Percentiles rank a stretch among this genome's conserved stretches.
phyloP scores from a whole-genome alignment of 352 stramenopile genomes.

The Phytophthora hybrid region DNA sequence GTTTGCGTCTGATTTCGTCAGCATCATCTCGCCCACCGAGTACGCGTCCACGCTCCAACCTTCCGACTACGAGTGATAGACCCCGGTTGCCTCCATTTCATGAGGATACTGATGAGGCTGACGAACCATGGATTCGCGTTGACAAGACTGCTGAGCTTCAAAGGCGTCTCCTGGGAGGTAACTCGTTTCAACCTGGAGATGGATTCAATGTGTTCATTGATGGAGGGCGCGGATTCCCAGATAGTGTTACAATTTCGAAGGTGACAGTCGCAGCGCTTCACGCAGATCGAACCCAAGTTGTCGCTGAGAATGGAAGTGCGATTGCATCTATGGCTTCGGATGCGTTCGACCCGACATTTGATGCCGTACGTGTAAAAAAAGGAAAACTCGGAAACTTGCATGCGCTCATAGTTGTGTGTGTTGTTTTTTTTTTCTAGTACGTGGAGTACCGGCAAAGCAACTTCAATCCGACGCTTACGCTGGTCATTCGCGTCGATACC shows the following conservation, averaged over 20 bases:
- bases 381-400: background rate
- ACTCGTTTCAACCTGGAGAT: slow-evolving; percentile 67
- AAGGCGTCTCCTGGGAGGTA: slow-evolving; percentile 28
- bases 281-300: slow-evolving; percentile 52
- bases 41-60: slow-evolving; percentile 38
- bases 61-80: slow-evolving; percentile 30
- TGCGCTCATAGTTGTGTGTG: slow-evolving; percentile 6
- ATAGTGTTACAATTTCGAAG: slow-evolving; percentile 77
- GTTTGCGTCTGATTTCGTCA: slow-evolving; percentile 39
- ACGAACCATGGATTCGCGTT: slow-evolving; percentile 48
- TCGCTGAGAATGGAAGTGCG: slow-evolving; percentile 35
- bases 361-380: slow-evolving; percentile 47
- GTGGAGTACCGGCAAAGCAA: slow-evolving; percentile 76
- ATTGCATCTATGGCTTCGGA: slow-evolving; percentile 40
- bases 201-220: slow-evolving; percentile 88
- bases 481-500: slow-evolving; percentile 88
- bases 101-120: slow-evolving; percentile 30
- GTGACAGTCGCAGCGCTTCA: slow-evolving; percentile 72
- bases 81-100: slow-evolving; percentile 34
- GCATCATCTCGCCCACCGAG: slow-evolving; percentile 42
- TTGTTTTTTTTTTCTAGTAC: slow-evolving; percentile 41
- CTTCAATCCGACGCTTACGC: slow-evolving; percentile 86
- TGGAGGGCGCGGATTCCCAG: slow-evolving; percentile 72
- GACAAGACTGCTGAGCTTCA: slow-evolving; percentile 47
- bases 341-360: slow-evolving; percentile 55